Conservation (phyloP, 2,329 filamentous ascomycete genomes). For the Xylariaceae sp. region DNA sequence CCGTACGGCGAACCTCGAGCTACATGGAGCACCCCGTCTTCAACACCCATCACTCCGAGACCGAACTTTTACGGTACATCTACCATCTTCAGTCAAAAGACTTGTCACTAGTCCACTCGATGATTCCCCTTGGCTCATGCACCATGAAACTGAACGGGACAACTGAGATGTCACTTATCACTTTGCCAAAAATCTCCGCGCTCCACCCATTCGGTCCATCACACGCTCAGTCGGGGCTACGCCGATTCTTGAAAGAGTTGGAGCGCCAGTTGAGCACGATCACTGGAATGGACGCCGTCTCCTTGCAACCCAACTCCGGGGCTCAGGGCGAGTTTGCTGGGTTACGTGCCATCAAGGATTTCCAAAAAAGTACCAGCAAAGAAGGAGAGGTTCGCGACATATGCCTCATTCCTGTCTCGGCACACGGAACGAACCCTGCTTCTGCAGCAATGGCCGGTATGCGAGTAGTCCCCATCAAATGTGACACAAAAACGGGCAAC, state of each 20-base stretch:
- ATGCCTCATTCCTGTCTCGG: slow-evolving; percentile 89
- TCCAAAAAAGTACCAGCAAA: slow-evolving; percentile 58
- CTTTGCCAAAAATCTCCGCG: slow-evolving; percentile 65
- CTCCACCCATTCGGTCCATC: slow-evolving; percentile 72
- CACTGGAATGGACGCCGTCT: slow-evolving; percentile 84
- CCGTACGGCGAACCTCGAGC: slow-evolving; percentile 60
- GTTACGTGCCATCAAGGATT: slow-evolving; percentile 79
- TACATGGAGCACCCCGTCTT: slow-evolving; percentile 90
- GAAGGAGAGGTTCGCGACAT: slow-evolving; percentile 71
- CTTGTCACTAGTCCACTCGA: slow-evolving; percentile 86
- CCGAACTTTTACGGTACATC: slow-evolving; percentile 88
- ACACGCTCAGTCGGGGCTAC: slow-evolving; percentile 56
- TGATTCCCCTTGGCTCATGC: slow-evolving; percentile 95
- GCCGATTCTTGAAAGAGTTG: slow-evolving; percentile 62
- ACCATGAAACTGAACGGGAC: slow-evolving; percentile 98
- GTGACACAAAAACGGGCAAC: slow-evolving; percentile 79
- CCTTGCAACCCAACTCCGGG: slow-evolving; percentile 89
- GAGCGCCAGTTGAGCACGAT: slow-evolving; percentile 70
- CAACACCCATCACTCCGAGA: slow-evolving; percentile 92
- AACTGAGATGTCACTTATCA: slow-evolving; percentile 84
- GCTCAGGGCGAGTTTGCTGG: slow-evolving; percentile 94
- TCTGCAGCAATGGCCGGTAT: slow-evolving; percentile 94
- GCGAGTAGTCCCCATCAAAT: slow-evolving; percentile 89
- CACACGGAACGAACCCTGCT: slow-evolving; percentile 92
- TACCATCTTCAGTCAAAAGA: slow-evolving; percentile 91